Percentiles rank a stretch among this genome's conserved stretches.
Conservation (phyloP, 495 filamentous ascomycete species). For the Penicillium goetzii region DNA sequence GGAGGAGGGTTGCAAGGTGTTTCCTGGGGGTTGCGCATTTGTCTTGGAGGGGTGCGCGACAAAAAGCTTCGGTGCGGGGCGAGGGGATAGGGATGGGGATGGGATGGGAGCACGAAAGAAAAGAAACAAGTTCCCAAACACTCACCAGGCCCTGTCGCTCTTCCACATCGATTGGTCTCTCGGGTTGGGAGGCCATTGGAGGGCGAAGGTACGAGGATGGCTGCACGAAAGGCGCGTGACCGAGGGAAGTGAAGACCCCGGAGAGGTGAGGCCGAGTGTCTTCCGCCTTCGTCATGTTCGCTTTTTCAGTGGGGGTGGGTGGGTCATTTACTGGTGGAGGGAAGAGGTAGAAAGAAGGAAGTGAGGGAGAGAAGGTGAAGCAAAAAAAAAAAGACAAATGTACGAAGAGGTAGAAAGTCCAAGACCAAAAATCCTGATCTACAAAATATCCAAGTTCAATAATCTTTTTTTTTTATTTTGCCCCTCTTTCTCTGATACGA, state of each 20-base stretch:
- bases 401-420: not conserved
- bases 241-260: constrained; percentile 32
- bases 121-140: constrained; percentile 24
- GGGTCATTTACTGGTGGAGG: constrained; percentile 7
- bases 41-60: constrained; percentile 1
- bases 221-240: constrained; percentile 69
- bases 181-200: constrained; percentile 61
- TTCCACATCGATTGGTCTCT: constrained; percentile 82
- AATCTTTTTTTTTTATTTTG: not conserved
- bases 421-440: not conserved
- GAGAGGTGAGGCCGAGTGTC: constrained; percentile 28
- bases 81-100: constrained; percentile 9
- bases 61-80: constrained; percentile 8
- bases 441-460: not conserved
- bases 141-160: constrained; percentile 92
- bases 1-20: not conserved
- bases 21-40: not conserved
- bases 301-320: not conserved
- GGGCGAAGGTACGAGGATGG: constrained; percentile 86
- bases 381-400: not conserved
- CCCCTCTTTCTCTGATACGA: not conserved
- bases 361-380: not conserved
- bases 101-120: constrained; percentile 12
- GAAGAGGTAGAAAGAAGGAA: not conserved
- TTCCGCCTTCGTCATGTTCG: constrained; percentile 37